Evolutionary conservation across 768 basidiomycete species (phyloP), one percentile per base, ranked within the genome.

Genomic region (Candolleomyces aberdarensis): DNA sequence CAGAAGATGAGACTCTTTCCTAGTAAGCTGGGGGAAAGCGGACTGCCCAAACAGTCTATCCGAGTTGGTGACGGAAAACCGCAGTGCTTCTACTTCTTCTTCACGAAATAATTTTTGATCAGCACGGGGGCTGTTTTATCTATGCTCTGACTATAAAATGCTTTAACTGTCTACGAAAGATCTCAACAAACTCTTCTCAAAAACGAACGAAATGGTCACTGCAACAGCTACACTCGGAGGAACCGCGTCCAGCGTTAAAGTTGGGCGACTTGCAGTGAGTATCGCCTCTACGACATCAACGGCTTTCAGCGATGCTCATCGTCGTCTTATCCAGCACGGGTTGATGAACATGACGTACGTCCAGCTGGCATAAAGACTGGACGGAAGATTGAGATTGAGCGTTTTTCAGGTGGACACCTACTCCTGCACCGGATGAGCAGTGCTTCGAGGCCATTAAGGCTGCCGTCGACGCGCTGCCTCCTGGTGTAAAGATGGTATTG

Each of bases 401-500:
- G 31, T 11, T 47, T 1, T 60, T 26, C 26, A 74, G 75, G 41
- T 81, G 76, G 83, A 80, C 64, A 8, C 73, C 79, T 10, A 71
- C 66, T 15, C 75, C 77, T 10, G 71, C 79, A 32, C 72, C 83
- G 1, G 86, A 89, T 59, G 85, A 85, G 56, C 77, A 83, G 39
- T 82, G 81, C 9, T 88, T 90, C 62, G 83, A 80, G 22, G 75
- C 85, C 1, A 87, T 90, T 74, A 85, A 83, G 67, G 79, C 79
- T 4, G 79, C 79, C 5, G 65, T 83, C 59, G 75, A 80, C 44
- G 69, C 74, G 0, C 68, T 81, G 39, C 80, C 80, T 5, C 63
- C 73, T 0, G 81, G 78, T 17, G 71, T 69, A 32, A 84, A 84
- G 67, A 79, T 82, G 66, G 61, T 84, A 46, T 62, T 86, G 63